A percentile compares a stretch with the other conserved stretches of the same genome.
These are phyloP conservation scores for Cystobasidium pallidum DNA, from an alignment of 1,284 basidiomycete species.

Conservation along the genomic window DNA sequence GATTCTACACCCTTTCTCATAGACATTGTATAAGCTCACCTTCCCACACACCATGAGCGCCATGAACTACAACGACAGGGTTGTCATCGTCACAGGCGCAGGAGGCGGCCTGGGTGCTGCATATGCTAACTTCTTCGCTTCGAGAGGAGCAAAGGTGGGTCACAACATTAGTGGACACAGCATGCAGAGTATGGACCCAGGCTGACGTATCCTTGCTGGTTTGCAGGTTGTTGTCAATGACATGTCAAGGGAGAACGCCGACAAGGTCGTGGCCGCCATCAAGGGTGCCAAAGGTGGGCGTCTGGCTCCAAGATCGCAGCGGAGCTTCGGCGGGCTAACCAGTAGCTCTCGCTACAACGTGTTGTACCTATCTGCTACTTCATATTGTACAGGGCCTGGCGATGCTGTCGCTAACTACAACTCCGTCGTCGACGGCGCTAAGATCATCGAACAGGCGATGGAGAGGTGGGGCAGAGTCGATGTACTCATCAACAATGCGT, in stretches of 20 bases:
- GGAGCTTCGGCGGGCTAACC: not conserved
- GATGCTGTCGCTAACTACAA: conserved; percentile 84
- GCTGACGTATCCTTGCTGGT: too few relatives aligned
- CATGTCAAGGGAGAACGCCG: conserved; percentile 83
- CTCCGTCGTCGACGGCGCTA: conserved; percentile 83
- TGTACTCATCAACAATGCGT: conserved; percentile 84
- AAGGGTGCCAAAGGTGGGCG: conserved; percentile 65
- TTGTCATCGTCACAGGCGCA: conserved; percentile 91
- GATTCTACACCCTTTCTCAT: too few relatives aligned
- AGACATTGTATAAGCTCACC: not conserved
- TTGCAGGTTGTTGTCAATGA: conserved; percentile 90
- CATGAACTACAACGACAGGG: conserved; percentile 84
- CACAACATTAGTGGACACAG: conserved; percentile 12
- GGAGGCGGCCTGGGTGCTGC: conserved; percentile 91
- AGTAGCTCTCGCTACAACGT: not conserved
- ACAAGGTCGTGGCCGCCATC: conserved; percentile 92
- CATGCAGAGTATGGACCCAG: not conserved
- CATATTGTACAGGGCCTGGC: conserved; percentile 58
- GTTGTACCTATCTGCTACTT: not conserved
- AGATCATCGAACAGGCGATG: conserved; percentile 78
- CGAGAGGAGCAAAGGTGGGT: conserved; percentile 68
- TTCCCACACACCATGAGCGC: conserved; percentile 3
- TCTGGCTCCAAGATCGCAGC: not conserved
- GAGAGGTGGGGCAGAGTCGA: conserved; percentile 83
- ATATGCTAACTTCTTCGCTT: conserved; percentile 89